Base-by-base conservation (phyloP, 306 rosid species). In the Canavalia ensiformis region DNA sequence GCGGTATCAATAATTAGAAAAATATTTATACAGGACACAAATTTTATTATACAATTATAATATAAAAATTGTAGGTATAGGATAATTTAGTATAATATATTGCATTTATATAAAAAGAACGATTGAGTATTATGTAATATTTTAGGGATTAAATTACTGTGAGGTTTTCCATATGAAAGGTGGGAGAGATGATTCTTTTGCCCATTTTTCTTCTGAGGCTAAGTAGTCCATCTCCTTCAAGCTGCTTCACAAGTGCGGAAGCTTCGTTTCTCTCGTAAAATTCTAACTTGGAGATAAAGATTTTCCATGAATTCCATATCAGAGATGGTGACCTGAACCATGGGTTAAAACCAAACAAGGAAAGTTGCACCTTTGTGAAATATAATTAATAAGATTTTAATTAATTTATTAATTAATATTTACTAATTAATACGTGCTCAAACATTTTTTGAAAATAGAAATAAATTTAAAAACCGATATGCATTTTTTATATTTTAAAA, bases 171-270 rank as follows among this genome's bases (percentile, higher is more conserved):
- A 90, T 86, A 83, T 94, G 97, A 70, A 96, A 96, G 35, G 98
- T 92, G 59, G 99, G 99, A 76, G 94, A 77, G 68, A 96, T 96
- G 79, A 94, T 88, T 82, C 76, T 93, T 2, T 97, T 83, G 94
- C 97, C 99, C 99, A 96, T 88, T 96, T 96, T 45, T 88, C 89
- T 41, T 97, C 99, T 65, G 67, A 96, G 98, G 83, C 97, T 96
- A 7, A 96, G 91, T 34, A 96, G 99, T 4, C 99, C 99, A 75
- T 96, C 97, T 2, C 99, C 99, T 86, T 96, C 99, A 3, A 96
- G 94, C 90, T 92, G 94, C 84, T 92, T 93, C 47, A 96, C 90
- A 1, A 96, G 97, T 1, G 99, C 98, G 78, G 97, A 98, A 41
- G 99, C 95, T 72, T 96, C 97, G 50, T 89, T 92, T 71, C 94